phyloP scores from a whole-genome alignment of 768 basidiomycete genomes.

The Fomitopsis pulvina region DNA sequence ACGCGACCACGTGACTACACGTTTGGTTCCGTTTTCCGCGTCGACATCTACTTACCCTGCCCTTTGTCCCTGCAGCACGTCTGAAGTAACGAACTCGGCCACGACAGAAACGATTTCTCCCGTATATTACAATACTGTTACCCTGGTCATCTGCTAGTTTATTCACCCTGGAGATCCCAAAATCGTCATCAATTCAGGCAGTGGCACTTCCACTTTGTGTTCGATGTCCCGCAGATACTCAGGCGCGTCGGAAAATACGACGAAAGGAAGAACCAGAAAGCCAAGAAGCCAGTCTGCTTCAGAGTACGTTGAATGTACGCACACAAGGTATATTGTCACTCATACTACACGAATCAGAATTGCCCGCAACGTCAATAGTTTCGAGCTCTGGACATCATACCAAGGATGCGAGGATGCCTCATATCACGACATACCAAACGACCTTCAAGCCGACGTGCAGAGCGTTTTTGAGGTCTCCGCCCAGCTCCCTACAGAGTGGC shows the following conservation, averaged over 20 bases:
- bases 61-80: too few relatives aligned
- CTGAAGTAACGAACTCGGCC: too few relatives aligned
- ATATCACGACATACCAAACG: constrained; percentile 36
- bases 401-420: constrained; percentile 46
- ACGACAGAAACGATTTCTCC: too few relatives aligned
- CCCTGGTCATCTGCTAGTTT: too few relatives aligned
- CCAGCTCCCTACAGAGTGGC: constrained; percentile 35
- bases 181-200: too few relatives aligned
- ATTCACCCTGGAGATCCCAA: too few relatives aligned
- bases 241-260: neutral
- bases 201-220: too few relatives aligned
- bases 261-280: neutral
- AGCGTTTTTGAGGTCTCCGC: constrained; percentile 32
- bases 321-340: neutral
- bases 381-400: constrained; percentile 45
- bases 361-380: constrained; percentile 39
- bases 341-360: constrained; percentile 28
- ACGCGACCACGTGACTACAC: too few relatives aligned
- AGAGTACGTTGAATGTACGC: constrained; percentile 1
- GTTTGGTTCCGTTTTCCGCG: too few relatives aligned
- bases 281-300: constrained; percentile 2
- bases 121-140: too few relatives aligned
- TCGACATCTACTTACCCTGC: too few relatives aligned
- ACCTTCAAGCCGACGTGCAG: constrained; percentile 29
- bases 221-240: neutral